phyloP scores from a whole-genome alignment of 768 basidiomycete genomes.

The Leccinum broughii region DNA sequence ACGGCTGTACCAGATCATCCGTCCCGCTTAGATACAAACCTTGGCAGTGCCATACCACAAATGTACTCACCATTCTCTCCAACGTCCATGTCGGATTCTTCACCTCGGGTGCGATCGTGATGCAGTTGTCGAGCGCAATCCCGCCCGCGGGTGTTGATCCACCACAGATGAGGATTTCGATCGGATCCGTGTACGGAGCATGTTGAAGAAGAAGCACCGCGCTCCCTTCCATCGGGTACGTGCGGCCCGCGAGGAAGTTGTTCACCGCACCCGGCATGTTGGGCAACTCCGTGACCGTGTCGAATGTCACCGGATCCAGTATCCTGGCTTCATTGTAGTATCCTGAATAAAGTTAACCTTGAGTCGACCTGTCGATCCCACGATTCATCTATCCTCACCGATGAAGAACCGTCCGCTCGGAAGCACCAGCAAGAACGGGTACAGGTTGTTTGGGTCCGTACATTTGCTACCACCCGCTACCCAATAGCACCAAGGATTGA shows the following conservation, averaged over 20 bases:
- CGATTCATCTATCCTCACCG: slow-evolving; percentile 42
- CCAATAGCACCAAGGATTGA: slow-evolving; percentile 95
- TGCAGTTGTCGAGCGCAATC: slow-evolving; percentile 65
- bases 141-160: slow-evolving; percentile 62
- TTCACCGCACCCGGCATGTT: slow-evolving; percentile 77
- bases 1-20: slow-evolving; percentile 45
- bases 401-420: slow-evolving; percentile 71
- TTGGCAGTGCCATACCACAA: neutral
- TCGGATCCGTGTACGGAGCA: slow-evolving; percentile 48
- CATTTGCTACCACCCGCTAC: slow-evolving; percentile 79
- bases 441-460: slow-evolving; percentile 80
- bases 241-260: slow-evolving; percentile 70
- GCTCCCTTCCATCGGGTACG: slow-evolving; percentile 76
- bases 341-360: slow-evolving; percentile 36
- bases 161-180: slow-evolving; percentile 73
- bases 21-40: neutral
- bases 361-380: neutral
- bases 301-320: slow-evolving; percentile 64
- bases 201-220: slow-evolving; percentile 43
- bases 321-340: slow-evolving; percentile 85
- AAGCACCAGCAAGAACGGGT: slow-evolving; percentile 73
- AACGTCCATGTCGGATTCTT: slow-evolving; percentile 63
- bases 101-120: slow-evolving; percentile 65
- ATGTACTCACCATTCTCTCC: slow-evolving; percentile 70
- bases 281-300: slow-evolving; percentile 58